A percentile compares a stretch with the other conserved stretches of the same genome.
Conservation (phyloP, 495 filamentous ascomycete genomes). For the Haplographium delicatum region DNA sequence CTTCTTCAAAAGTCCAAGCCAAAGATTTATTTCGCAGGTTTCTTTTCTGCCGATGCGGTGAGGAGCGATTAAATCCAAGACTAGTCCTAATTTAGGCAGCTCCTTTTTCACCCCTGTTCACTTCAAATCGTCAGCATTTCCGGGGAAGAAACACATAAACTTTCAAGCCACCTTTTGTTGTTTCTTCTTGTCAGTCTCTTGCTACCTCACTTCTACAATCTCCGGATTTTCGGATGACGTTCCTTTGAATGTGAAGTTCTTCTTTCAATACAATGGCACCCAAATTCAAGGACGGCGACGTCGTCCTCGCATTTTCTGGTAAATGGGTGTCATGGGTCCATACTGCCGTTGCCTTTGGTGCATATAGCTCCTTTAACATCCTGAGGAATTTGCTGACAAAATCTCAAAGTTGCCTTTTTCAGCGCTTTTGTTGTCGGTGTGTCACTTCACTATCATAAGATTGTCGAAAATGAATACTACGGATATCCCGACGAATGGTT, state of each 20-base stretch:
- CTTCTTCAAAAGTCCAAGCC: background rate
- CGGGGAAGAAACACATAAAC: background rate
- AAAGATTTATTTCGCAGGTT: conserved; percentile 18
- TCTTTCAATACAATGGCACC: conserved; percentile 57
- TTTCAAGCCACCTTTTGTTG: background rate
- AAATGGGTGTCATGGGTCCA: conserved; percentile 91
- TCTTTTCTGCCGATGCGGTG: conserved; percentile 18
- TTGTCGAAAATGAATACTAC: conserved; percentile 95
- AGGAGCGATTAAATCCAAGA: background rate
- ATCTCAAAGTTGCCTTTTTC: conserved; percentile 68
- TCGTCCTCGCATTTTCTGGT: conserved; percentile 75
- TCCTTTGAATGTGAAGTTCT: conserved; percentile 26
- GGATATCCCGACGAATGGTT: conserved; percentile 99
- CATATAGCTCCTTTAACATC: conserved; percentile 21
- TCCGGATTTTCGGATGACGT: conserved; percentile 21
- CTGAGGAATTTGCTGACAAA: background rate
- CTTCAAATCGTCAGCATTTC: no score
- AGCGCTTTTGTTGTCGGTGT: conserved; percentile 83
- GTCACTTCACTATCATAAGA: conserved; percentile 89
- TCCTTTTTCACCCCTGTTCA: no score
- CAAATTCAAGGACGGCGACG: conserved; percentile 85
- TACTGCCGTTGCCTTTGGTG: conserved; percentile 75
- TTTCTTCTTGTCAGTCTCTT: conserved; percentile 13
- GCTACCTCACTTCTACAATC: conserved; percentile 19
- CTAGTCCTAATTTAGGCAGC: no score